Percentiles rank a stretch among this genome's conserved stretches.
Evolutionary conservation across 352 stramenopile genomes (phyloP).

Genomic region (Phytophthora ohioensis): DNA sequence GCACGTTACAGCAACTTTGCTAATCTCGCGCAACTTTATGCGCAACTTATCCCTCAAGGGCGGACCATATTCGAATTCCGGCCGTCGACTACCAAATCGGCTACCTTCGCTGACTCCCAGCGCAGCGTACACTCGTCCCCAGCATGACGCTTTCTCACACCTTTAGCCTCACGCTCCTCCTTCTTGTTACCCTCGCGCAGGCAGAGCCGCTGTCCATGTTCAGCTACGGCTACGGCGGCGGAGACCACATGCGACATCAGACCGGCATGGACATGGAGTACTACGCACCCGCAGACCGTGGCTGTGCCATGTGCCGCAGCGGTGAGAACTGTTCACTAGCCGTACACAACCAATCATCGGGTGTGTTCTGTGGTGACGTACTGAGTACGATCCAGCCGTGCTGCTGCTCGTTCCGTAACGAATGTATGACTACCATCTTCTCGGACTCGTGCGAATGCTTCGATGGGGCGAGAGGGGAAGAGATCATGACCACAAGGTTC

Average conservation of each 20-base stretch:
- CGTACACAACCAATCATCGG: constrained; percentile 53
- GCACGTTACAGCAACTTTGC: constrained; percentile 3
- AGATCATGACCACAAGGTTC: constrained; percentile 75
- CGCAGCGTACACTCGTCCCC: neutral
- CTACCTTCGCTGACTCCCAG: neutral
- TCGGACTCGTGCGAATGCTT: constrained; percentile 76
- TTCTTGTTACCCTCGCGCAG: constrained; percentile 10
- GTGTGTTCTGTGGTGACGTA: constrained; percentile 78
- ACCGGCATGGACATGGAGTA: constrained; percentile 42
- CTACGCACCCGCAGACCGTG: constrained; percentile 49
- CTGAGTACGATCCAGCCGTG: constrained; percentile 73
- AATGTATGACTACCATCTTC: constrained; percentile 84
- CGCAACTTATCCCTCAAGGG: constrained; percentile 3
- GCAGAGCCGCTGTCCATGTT: constrained; percentile 25
- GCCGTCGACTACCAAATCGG: constrained; percentile 11
- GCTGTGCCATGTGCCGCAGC: constrained; percentile 66
- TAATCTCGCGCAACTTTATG: neutral
- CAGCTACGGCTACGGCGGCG: constrained; percentile 23
- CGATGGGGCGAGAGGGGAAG: constrained; percentile 59
- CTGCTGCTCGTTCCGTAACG: constrained; percentile 78
- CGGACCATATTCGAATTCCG: constrained; percentile 7
- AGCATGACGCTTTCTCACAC: constrained; percentile 8
- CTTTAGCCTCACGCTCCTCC: constrained; percentile 15
- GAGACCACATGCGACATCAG: constrained; percentile 33
- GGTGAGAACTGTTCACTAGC: constrained; percentile 74